Base-by-base conservation (phyloP, 225 moss, liverwort and hornwort genomes). In the Asterella californica region DNA sequence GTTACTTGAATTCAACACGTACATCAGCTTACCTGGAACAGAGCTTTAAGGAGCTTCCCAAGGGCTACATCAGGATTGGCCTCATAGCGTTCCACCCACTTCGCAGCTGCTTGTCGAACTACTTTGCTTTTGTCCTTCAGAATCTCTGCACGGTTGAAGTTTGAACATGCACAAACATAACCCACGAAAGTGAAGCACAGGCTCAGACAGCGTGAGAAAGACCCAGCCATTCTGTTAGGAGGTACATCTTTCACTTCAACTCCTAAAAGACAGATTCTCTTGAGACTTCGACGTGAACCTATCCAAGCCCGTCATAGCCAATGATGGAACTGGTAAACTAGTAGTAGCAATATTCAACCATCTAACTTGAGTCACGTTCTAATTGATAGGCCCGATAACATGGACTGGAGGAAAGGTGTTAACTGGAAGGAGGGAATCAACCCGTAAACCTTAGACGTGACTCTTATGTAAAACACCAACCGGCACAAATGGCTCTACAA, bases 11-110 rank as follows among this genome's bases (percentile, higher is more conserved):
- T 48, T 25, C 10, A 77, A 36, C 7, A 54, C 2, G 46, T n/a
- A 17, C 34, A 49, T 18, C n/a, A 69, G 42, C 75, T 75, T 49
- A 96, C 96, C 94, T 96, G 90, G 83, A 99, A 93, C 83, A 99
- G 86, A 47, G 90, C 86, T 82, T 83, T 80, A 32, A 99, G 91
- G 66, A 99, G 88, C 88, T 93, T 93, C 85, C 83, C 85, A 55
- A 99, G 87, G 30, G 93, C 93, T 68, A 82, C 81, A 57, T 89
- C 85, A 79, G 91, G 83, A 86, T 92, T 84, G 49, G 86, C 79
- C 79, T 99, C 99, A 63, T 99, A 99, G 48, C 91, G 94, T 83
- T 93, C 93, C 80, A 99, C 91, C 99, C 99, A 99, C 80, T 93
- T 91, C 42, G 90, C 80, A 77, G 95, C 93, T 80, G 88, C 95